Percentiles rank a stretch among this genome's conserved stretches.
Conservation (phyloP, 495 filamentous ascomycete genomes). For the Hypoxylon crocopeplum region DNA sequence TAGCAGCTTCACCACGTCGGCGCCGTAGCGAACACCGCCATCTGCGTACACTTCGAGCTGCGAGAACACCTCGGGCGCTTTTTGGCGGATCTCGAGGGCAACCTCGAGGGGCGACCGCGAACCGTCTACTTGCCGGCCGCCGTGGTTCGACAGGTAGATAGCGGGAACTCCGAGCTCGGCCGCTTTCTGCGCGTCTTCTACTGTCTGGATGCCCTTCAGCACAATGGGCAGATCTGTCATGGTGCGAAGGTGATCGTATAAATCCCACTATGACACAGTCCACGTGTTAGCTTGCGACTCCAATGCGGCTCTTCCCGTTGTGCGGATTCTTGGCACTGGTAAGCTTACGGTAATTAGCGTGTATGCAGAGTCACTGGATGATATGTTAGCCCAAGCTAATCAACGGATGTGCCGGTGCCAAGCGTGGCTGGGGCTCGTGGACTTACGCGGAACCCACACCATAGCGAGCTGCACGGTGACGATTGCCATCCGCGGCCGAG, state of each 20-base stretch:
- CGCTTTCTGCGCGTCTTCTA: constrained; percentile 48
- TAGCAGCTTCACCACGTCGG: constrained; percentile 53
- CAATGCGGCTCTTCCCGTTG: neutral
- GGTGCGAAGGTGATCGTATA: constrained; percentile 38
- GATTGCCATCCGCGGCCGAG: constrained; percentile 46
- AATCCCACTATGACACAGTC: constrained; percentile 31
- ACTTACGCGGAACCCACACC: constrained; percentile 42
- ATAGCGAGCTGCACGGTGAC: constrained; percentile 47
- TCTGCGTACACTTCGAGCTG: constrained; percentile 52
- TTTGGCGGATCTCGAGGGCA: constrained; percentile 44
- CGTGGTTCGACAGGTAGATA: constrained; percentile 53
- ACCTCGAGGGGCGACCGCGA: constrained; percentile 46
- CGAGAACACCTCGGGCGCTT: constrained; percentile 48
- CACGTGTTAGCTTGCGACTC: constrained; percentile 7
- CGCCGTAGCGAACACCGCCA: constrained; percentile 54
- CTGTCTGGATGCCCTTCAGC: constrained; percentile 53
- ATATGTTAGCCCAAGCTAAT: constrained; percentile 8
- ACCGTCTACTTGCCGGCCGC: constrained; percentile 50
- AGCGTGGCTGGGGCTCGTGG: neutral
- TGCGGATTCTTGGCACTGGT: neutral
- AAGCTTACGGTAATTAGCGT: constrained; percentile 36
- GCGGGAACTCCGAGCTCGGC: constrained; percentile 38
- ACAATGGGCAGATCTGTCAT: constrained; percentile 49
- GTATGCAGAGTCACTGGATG: constrained; percentile 20
- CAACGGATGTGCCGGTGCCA: neutral